phyloP scores from a whole-genome alignment of 2,329 filamentous ascomycete genomes.

The Fusarium sambucinum region DNA sequence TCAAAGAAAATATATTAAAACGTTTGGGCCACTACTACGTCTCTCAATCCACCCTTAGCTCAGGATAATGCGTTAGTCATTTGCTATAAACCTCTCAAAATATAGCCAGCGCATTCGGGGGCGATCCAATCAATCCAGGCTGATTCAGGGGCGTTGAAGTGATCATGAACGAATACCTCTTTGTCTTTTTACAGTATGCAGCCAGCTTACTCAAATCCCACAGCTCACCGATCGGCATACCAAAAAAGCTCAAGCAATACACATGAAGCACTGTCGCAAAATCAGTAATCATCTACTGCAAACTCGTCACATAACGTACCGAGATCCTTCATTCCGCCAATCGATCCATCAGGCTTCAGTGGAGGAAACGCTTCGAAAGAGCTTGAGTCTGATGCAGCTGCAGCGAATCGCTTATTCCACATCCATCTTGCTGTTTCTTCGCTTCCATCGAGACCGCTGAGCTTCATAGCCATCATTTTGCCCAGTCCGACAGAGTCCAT shows the following conservation, averaged over 20 bases:
- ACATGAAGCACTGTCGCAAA: conserved; percentile 58
- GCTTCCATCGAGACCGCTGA: conserved; percentile 59
- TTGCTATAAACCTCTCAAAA: conserved; percentile 23
- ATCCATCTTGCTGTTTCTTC: conserved; percentile 72
- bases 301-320: conserved; percentile 45
- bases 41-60: background rate
- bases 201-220: conserved; percentile 67
- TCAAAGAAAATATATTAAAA: background rate
- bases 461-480: conserved; percentile 48
- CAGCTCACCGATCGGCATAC: conserved; percentile 67
- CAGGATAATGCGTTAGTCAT: background rate
- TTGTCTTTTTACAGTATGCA: conserved; percentile 63
- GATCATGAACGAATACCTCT: conserved; percentile 71
- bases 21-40: background rate
- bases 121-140: conserved; percentile 33
- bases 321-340: conserved; percentile 51
- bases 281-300: background rate
- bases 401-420: conserved; percentile 76
- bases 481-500: conserved; percentile 54
- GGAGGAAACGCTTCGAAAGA: conserved; percentile 74
- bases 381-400: conserved; percentile 72
- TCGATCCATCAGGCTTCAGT: conserved; percentile 56
- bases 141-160: conserved; percentile 67
- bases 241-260: conserved; percentile 64
- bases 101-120: conserved; percentile 44